phyloP scores from a whole-genome alignment of 2,329 filamentous ascomycete genomes.

The Claviceps cyperi region DNA sequence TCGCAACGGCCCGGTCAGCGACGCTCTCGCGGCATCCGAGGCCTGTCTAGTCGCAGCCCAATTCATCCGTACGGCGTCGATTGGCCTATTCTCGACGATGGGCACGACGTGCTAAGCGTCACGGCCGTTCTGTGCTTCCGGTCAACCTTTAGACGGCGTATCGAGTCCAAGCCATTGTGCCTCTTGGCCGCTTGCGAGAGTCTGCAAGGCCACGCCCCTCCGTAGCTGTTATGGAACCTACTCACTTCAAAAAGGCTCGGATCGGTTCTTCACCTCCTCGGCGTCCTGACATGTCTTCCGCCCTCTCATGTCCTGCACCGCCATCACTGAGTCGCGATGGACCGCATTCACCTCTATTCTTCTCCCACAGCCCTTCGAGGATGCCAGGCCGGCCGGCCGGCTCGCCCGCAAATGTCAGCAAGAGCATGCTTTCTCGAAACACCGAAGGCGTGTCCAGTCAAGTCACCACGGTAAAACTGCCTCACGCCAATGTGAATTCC shows the following conservation, averaged over 20 bases:
- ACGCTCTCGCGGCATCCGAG: slow-evolving; percentile 2
- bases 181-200: slow-evolving; percentile 9
- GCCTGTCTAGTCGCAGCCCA: slow-evolving; percentile 1
- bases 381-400: slow-evolving; percentile 23
- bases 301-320: slow-evolving; percentile 10
- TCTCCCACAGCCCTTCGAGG: slow-evolving; percentile 28
- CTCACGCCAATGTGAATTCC: slow-evolving; percentile 36
- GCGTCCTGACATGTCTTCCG: slow-evolving; percentile 27
- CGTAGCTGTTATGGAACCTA: slow-evolving; percentile 20
- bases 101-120: slow-evolving; percentile 7
- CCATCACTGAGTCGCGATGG: slow-evolving; percentile 17
- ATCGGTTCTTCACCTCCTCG: slow-evolving; percentile 31
- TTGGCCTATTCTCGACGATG: slow-evolving; percentile 6
- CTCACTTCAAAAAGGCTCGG: slow-evolving; percentile 31
- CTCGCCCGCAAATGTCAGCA: slow-evolving; percentile 26
- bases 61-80: slow-evolving; percentile 7
- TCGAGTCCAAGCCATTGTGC: too few species aligned
- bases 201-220: slow-evolving; percentile 9
- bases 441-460: slow-evolving; percentile 27
- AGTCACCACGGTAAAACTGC: slow-evolving; percentile 41
- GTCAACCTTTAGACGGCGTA: background rate
- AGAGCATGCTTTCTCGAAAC: slow-evolving; percentile 32
- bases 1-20: slow-evolving; percentile 1
- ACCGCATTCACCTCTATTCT: slow-evolving; percentile 37
- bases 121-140: slow-evolving; percentile 7